phyloP scores from a whole-genome alignment of 2,329 filamentous ascomycete genomes.

The Fusarium bactridioides region DNA sequence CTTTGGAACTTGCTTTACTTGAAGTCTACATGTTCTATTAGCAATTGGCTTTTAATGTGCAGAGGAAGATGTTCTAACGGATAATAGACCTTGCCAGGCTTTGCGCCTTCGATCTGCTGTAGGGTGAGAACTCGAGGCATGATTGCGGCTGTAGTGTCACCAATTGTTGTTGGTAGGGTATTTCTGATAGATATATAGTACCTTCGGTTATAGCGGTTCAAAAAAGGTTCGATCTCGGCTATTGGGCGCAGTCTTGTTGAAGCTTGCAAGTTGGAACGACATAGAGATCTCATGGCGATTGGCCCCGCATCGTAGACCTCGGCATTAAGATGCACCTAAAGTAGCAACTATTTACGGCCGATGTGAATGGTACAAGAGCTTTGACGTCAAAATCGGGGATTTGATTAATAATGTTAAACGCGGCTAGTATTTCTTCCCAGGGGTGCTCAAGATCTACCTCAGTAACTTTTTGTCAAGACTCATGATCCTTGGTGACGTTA shows the following conservation, averaged over 20 bases:
- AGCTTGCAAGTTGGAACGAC: not conserved
- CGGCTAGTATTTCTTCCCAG: not conserved
- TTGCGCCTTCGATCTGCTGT: conserved; percentile 73
- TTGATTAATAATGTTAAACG: not conserved
- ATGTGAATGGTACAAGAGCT: not conserved
- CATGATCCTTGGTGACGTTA: not conserved
- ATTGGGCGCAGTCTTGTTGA: not conserved
- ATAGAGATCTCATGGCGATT: not conserved
- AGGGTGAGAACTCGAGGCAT: conserved; percentile 69
- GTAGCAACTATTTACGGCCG: not conserved
- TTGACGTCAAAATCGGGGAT: not conserved
- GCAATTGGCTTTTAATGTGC: not conserved
- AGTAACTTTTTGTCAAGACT: not conserved
- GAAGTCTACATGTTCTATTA: conserved; percentile 53
- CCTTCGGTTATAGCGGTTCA: too few relatives aligned
- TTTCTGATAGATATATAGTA: not conserved
- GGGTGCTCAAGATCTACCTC: not conserved
- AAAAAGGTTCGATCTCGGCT: not conserved
- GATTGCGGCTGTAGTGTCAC: not conserved
- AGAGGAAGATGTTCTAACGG: conserved; percentile 57
- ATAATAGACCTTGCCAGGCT: conserved; percentile 89
- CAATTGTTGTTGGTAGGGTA: not conserved
- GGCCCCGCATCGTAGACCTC: conserved; percentile 22
- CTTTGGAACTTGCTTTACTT: conserved; percentile 67
- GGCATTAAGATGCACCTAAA: not conserved